Evolutionary conservation across 441 rosid genomes (phyloP).

Genomic region (Syzygium malaccense): DNA sequence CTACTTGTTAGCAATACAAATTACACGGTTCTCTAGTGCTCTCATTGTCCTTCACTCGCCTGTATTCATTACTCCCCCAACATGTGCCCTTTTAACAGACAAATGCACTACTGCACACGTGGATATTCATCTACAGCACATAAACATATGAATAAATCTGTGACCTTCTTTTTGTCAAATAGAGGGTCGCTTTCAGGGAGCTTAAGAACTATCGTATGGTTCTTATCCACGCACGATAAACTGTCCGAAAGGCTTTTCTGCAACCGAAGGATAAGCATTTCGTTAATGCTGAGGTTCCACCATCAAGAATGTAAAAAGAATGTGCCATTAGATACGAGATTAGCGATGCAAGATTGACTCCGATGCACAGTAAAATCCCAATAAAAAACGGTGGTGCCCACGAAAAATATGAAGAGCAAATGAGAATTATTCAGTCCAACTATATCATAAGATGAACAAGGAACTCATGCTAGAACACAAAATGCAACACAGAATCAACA

Average conservation of each 20-base stretch:
- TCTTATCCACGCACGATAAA: neutral
- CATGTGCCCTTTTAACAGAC: neutral
- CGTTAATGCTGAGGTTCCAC: neutral
- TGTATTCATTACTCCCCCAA: neutral
- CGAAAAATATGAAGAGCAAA: fast-evolving
- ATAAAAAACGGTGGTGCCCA: neutral
- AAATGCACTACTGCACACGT: neutral
- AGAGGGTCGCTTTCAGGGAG: slow-evolving; percentile 50
- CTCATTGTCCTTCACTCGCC: neutral
- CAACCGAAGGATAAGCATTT: neutral
- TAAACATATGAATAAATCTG: neutral
- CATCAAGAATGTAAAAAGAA: neutral
- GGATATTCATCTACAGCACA: neutral
- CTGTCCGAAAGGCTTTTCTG: neutral
- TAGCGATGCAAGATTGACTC: fast-evolving
- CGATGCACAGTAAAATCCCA: neutral
- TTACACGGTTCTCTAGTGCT: neutral
- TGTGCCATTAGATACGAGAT: neutral
- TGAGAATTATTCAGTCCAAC: neutral
- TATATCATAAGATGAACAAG: neutral
- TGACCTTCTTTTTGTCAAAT: slow-evolving; percentile 63
- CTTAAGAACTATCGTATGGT: slow-evolving; percentile 29
- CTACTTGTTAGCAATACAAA: neutral
- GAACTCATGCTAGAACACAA: fast-evolving
- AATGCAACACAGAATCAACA: neutral